Base-by-base conservation (phyloP, 208 protist species). In the Acanthamoeba divionensis region DNA sequence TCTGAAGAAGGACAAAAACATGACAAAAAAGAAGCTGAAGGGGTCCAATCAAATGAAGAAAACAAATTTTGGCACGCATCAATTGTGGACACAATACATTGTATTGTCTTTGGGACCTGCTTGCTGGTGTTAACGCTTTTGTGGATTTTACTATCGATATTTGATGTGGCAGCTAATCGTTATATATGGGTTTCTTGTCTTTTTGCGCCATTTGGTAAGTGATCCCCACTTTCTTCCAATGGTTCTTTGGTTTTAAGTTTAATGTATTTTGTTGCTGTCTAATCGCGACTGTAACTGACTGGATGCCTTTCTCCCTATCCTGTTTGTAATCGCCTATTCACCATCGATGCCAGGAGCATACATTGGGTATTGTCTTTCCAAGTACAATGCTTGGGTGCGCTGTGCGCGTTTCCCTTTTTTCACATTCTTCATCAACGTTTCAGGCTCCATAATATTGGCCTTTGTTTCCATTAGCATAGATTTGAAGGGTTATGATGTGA, bases 171-270 rank as follows among this genome's bases (percentile, higher is more conserved):
- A 18, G 48, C 15, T 41, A 85, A 44, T 13, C 75, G 75, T 36
- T 85, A 85, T 55, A 85, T 85, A 26, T 57, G 75, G 75, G 65
- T 44, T n/a, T 29, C 75, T 1, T 85, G 75, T 41, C 75, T 85
- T 36, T 85, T 85, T 12, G 75, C 50, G 8, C 75, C 75, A n/a
- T 85, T 65, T 44, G 75, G 75, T 85, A 71, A 24, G 63, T 9
- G 21, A 47, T 6, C 9, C 13, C 62, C 9, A 21, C 62, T 10
- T 67, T 21, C 62, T 67, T 18, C 52, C 18, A 13, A 13, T 57
- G 15, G 13, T 57, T 18, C 52, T 57, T 13, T 18, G 52, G 52
- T 57, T 57, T 18, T 57, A 18, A n/a, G 52, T n/a, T 18, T 18
- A n/a, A 18, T 57, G 52, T 57, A 13, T n/a, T 67, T n/a, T n/a